These are phyloP conservation scores for Kuraishia hungarica DNA, from an alignment of 805 yeast genomes.

Conservation along the genomic window DNA sequence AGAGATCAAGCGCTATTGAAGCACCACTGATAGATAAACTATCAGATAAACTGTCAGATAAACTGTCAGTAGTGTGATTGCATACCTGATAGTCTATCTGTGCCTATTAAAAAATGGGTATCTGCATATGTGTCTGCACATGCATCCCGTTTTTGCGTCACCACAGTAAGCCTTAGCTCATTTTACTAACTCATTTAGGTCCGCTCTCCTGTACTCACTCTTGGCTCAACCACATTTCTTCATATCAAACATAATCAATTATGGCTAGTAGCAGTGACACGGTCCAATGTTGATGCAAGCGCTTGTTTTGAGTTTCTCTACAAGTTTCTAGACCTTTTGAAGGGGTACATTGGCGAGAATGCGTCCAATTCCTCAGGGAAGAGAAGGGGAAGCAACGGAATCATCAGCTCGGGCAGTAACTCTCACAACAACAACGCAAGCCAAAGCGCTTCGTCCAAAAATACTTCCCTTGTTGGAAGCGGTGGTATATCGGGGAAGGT, in stretches of 20 bases:
- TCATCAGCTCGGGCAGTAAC: neutral
- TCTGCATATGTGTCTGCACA: too few species aligned
- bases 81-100: too few species aligned
- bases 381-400: neutral
- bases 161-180: too few species aligned
- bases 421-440: neutral
- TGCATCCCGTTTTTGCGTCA: too few species aligned
- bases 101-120: too few species aligned
- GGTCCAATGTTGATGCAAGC: slow-evolving; percentile 83
- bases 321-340: slow-evolving; percentile 47
- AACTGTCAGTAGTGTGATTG: too few species aligned
- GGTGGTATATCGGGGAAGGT: slow-evolving; percentile 11
- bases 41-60: too few species aligned
- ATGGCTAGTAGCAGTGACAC: slow-evolving; percentile 84
- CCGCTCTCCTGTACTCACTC: slow-evolving; percentile 68
- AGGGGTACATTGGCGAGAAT: slow-evolving; percentile 10
- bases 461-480: neutral
- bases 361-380: neutral
- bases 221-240: slow-evolving; percentile 88
- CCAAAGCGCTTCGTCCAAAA: neutral
- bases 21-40: too few species aligned
- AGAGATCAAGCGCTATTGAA: too few species aligned
- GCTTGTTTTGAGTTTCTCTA: slow-evolving; percentile 71
- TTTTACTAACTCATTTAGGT: slow-evolving; percentile 14
- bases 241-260: slow-evolving; percentile 56